Conservation (phyloP, 225 moss, liverwort and hornwort genomes). For the Straminergon stramineum region DNA sequence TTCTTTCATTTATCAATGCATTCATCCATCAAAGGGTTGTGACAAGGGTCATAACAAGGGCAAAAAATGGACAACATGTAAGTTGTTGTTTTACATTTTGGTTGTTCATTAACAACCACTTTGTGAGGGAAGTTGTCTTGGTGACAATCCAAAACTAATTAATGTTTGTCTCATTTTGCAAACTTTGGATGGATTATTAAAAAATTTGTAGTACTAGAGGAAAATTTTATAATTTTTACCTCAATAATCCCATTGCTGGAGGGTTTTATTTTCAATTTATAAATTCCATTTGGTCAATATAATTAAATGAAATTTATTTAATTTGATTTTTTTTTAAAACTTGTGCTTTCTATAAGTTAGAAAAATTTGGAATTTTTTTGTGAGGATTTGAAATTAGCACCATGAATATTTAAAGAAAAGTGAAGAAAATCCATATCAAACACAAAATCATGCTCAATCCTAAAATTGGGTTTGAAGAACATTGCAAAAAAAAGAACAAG, state of each 20-base stretch:
- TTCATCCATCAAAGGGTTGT: no score
- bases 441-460: not conserved
- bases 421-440: not conserved
- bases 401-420: not conserved
- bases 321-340: not conserved
- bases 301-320: not conserved
- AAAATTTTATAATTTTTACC: not conserved
- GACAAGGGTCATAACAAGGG: no score
- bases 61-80: rapidly evolving
- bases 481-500: not conserved
- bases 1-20: no score
- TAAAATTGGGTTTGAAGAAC: no score
- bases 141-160: not conserved
- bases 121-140: rapidly evolving
- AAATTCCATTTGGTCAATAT: not conserved
- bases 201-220: rapidly evolving
- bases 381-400: no score
- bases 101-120: not conserved
- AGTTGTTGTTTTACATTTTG: not conserved
- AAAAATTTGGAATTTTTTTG: not conserved
- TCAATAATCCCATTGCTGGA: rapidly evolving
- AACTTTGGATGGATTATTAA: not conserved
- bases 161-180: not conserved
- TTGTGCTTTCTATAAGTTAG: not conserved
- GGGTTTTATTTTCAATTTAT: not conserved